Base-by-base conservation (phyloP, 805 yeast genomes). In the Yarrowia deformans region DNA sequence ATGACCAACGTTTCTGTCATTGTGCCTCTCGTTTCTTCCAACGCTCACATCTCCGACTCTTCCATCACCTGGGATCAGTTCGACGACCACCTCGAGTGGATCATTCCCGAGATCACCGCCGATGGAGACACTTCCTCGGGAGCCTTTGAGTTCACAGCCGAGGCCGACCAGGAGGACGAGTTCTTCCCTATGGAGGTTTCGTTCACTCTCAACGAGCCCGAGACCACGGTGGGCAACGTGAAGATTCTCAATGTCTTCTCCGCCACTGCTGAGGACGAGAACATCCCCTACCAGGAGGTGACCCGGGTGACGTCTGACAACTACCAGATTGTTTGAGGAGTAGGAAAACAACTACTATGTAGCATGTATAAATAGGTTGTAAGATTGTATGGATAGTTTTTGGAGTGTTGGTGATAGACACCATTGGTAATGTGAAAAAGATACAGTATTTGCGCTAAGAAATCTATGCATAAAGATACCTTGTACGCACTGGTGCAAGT, bases 151-250 rank as follows among this genome's bases (percentile, higher is more conserved):
- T 88, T 95, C 76, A 78, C 88, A 9, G 86, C 91, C 70, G 89
- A 88, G 72, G 90, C 88, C 19, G 88, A 84, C 48, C 87, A 85
- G 72, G 98, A 94, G 79, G 97, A 93, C 71, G 84, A 87, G 13
- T 82, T 94, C 74, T 94, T 93, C 90, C 99, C 99, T 71, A 87
- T 94, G 83, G 87, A 87, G 74, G 85, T 93, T 48, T 79, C 82
- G 63, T 91, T 93, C 80, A 80, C 82, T 46, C 83, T 84, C 29
- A 80, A 79, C 43, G 72, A 70, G 29, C 56, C 75, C 46, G 55
- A 71, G 18, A 80, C 83, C 40, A 86, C 88, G 29, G 83, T 90
- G 71, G 91, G 94, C 68, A 83, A 85, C 66, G 88, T 93, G 69
- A 84, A 83, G 72, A 86, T 91, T 56, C 79, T 84, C 50, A 88